Evolutionary conservation across 2,329 filamentous ascomycete genomes (phyloP), one percentile per base, ranked within the genome.

Genomic region (Pseudopyricularia cyperi): DNA sequence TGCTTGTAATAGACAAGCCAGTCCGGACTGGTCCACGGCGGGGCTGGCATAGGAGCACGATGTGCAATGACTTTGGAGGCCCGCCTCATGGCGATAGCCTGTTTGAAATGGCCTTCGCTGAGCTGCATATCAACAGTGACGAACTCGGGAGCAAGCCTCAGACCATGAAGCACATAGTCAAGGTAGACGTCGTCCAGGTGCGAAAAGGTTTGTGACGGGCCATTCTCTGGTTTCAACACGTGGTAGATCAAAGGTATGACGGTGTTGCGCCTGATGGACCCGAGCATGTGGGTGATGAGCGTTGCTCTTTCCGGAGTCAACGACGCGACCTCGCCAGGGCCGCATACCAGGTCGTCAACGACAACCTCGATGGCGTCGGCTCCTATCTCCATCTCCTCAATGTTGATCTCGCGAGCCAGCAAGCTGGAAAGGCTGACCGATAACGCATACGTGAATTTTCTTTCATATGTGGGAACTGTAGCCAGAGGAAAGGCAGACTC

Each of bases 401-500:
- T 73, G 53, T 86, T 77, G 19, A 82, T 59, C 2, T 73, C 65
- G 11, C 69, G 68, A 1, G 71, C 64, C 1, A 82, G 59, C 3
- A 88, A 64, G 15, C 75, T 72, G 0, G 77, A 77, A 2, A 85
- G 64, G 2, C 77, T 73, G 1, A 87, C 69, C 3, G 79, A 79
- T 0, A 85, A 70, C 5, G 83, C 82, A 59, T 84, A 85, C 11
- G 85, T 88, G 58, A 82, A 85, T 11, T 69, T 71, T 8, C 81
- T 74, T 33, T 76, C 69, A 57, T 85, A 77, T 0, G 79, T 73
- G 0, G 77, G 75, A 32, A 84, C 71, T 15, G 74, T 71, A 2
- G 83, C 80, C 1, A 87, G 66, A 0, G 83, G 83, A 57, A 85
- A 85, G 1, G 80, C 78, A 2, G 79, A 79, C 55, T 83, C 78